phyloP scores from a whole-genome alignment of 177 flowering plant genomes.

The Vitis hybrid region DNA sequence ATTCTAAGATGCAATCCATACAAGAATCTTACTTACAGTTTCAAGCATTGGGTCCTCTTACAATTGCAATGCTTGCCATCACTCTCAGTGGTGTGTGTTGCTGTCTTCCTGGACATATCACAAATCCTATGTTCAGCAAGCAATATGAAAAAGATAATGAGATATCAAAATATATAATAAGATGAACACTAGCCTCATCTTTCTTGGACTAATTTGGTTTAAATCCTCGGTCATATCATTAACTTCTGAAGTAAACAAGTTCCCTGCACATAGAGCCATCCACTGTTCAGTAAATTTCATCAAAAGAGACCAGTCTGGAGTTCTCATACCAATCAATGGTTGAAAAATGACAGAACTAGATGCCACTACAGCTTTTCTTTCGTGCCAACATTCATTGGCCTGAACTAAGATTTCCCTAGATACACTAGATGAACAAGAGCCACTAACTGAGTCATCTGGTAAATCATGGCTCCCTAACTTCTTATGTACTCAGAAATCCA shows the following conservation, averaged over 20 bases:
- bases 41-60: constrained; percentile 11
- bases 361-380: constrained; percentile 3
- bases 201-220: background rate
- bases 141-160: background rate
- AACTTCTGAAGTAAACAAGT: background rate
- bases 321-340: background rate
- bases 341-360: background rate
- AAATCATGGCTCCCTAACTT: background rate
- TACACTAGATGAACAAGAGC: background rate
- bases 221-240: background rate
- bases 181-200: constrained; percentile 6
- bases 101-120: constrained; percentile 2
- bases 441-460: background rate
- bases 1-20: background rate
- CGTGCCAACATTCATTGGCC: background rate
- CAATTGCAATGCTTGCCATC: constrained; percentile 9
- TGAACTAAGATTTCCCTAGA: background rate
- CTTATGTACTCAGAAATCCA: background rate
- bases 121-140: background rate
- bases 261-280: background rate
- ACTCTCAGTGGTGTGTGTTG: background rate
- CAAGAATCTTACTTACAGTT: constrained; percentile 11
- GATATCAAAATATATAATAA: background rate
- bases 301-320: background rate
- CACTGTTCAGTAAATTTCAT: background rate